Conservation (phyloP, 805 yeast species). For the Jamesozyma spencerorum region DNA sequence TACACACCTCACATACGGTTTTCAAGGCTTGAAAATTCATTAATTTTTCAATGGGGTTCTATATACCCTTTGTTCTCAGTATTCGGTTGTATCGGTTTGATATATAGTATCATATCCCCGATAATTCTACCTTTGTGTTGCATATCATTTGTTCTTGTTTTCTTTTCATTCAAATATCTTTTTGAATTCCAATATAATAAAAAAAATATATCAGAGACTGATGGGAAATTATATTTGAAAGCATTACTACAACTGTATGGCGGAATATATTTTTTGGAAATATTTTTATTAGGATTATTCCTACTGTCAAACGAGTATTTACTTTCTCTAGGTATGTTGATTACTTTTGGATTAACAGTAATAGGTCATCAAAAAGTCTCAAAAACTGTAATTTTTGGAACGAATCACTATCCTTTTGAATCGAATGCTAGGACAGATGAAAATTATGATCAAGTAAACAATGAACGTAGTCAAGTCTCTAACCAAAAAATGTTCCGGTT, state of each 20-base stretch:
- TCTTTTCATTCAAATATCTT: slow-evolving; percentile 63
- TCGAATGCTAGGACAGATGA: too few species aligned
- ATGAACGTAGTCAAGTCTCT: slow-evolving; percentile 2
- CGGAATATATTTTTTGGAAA: slow-evolving; percentile 75
- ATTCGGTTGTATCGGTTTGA: slow-evolving; percentile 66
- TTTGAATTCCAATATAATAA: slow-evolving; percentile 47
- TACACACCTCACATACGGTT: slow-evolving; percentile 55
- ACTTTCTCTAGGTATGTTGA: slow-evolving; percentile 40
- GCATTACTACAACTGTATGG: slow-evolving; percentile 71
- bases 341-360: slow-evolving; percentile 44
- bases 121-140: slow-evolving; percentile 53
- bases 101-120: slow-evolving; percentile 75
- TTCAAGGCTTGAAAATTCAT: slow-evolving; percentile 35
- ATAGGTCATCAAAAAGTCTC: slow-evolving; percentile 48
- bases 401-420: slow-evolving; percentile 5
- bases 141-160: slow-evolving; percentile 47
- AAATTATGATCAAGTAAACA: too few species aligned
- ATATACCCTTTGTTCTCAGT: slow-evolving; percentile 69
- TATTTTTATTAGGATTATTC: slow-evolving; percentile 69
- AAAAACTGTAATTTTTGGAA: slow-evolving; percentile 8
- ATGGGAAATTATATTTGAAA: slow-evolving; percentile 61
- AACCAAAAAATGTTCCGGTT: background rate
- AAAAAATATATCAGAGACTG: slow-evolving; percentile 49
- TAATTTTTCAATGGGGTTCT: slow-evolving; percentile 65
- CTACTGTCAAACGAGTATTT: slow-evolving; percentile 45